These are phyloP conservation scores for Penicillium maclennaniae DNA, from an alignment of 495 filamentous ascomycete genomes.

Conservation along the genomic window DNA sequence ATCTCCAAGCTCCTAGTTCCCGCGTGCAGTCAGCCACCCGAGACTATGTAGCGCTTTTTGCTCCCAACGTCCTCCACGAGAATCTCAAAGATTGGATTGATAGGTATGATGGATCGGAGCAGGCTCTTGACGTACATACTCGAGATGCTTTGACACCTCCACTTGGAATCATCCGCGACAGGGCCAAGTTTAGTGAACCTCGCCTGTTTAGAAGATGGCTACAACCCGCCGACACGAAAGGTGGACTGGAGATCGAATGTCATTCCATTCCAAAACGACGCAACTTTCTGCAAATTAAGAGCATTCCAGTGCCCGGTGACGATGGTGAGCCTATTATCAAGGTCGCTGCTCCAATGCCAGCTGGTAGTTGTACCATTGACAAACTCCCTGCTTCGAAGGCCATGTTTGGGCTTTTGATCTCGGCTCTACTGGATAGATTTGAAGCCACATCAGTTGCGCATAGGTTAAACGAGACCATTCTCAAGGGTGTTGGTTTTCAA, in stretches of 20 bases:
- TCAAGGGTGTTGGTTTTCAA: slow-evolving; percentile 52
- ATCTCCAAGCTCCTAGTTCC: slow-evolving; percentile 48
- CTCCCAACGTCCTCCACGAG: slow-evolving; percentile 18
- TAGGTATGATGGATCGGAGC: slow-evolving; percentile 19
- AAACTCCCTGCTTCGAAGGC: slow-evolving; percentile 56
- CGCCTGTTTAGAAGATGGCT: slow-evolving; percentile 31
- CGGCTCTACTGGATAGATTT: slow-evolving; percentile 68
- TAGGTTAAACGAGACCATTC: slow-evolving; percentile 55
- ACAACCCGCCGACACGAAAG: not conserved
- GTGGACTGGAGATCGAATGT: slow-evolving; percentile 28
- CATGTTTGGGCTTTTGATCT: slow-evolving; percentile 67
- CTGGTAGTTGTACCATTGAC: slow-evolving; percentile 41
- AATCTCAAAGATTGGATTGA: slow-evolving; percentile 24
- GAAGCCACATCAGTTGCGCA: slow-evolving; percentile 62
- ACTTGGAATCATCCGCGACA: slow-evolving; percentile 33
- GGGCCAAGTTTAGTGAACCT: slow-evolving; percentile 23
- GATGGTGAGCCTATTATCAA: slow-evolving; percentile 16
- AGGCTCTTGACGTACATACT: slow-evolving; percentile 22
- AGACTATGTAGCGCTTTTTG: slow-evolving; percentile 43
- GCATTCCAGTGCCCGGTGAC: slow-evolving; percentile 7
- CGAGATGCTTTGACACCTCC: not conserved
- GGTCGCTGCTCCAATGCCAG: slow-evolving; percentile 18
- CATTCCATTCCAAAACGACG: slow-evolving; percentile 24
- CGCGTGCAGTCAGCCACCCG: slow-evolving; percentile 28
- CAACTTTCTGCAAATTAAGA: slow-evolving; percentile 30